A percentile compares a stretch with the other conserved stretches of the same genome.
phyloP scores from a whole-genome alignment of 78 protist species.

The Dictyostelium intermedium region DNA sequence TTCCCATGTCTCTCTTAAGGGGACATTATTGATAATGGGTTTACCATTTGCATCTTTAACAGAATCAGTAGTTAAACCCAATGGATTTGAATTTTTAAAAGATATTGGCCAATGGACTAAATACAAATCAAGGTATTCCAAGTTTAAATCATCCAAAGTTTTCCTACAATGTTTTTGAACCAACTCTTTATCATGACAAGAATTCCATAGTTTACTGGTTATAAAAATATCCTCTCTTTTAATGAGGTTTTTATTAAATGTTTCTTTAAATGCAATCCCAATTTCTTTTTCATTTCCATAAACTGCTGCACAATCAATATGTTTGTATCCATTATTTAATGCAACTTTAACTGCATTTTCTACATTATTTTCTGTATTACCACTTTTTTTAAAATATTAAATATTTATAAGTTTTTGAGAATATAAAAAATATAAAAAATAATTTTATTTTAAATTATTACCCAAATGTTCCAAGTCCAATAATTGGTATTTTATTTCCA shows the following conservation, averaged over 20 bases:
- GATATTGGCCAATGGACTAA: conserved; percentile 81
- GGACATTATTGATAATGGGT: not conserved
- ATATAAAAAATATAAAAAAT: too few species aligned
- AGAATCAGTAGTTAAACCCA: not conserved
- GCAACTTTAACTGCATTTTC: not conserved
- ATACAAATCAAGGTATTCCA: conserved; percentile 76
- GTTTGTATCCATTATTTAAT: conserved; percentile 36
- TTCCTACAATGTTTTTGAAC: conserved; percentile 36
- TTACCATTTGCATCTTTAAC: not conserved
- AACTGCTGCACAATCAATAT: conserved; percentile 61
- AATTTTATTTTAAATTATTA: too few species aligned
- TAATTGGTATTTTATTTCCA: conserved; percentile 52
- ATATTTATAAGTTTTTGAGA: too few species aligned
- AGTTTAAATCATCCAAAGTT: conserved; percentile 2
- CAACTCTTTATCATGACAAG: conserved; percentile 26
- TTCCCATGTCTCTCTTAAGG: conserved; percentile 10
- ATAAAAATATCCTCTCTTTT: conserved; percentile 68
- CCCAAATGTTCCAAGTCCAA: conserved; percentile 40
- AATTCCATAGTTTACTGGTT: conserved; percentile 48
- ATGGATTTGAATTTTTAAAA: not conserved
- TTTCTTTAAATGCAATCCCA: conserved; percentile 45
- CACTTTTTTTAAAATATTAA: not conserved
- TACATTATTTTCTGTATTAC: not conserved
- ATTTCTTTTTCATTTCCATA: conserved; percentile 70
- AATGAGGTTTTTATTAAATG: not conserved